Percentiles rank a stretch among this genome's conserved stretches.
phyloP scores from a whole-genome alignment of 768 basidiomycete species.

The Russula vinacea region DNA sequence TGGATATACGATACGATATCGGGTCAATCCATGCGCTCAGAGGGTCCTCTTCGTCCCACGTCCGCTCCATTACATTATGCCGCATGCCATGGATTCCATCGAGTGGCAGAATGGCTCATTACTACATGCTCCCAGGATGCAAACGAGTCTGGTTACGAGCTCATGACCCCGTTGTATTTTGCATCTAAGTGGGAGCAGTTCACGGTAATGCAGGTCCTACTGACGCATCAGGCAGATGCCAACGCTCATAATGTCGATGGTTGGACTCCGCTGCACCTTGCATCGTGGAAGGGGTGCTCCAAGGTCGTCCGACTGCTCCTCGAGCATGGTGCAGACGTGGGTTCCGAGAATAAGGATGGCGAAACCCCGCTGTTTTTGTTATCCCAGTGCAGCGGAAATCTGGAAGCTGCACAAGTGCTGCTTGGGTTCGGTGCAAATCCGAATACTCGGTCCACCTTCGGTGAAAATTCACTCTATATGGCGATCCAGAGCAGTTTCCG shows the following conservation, averaged over 20 bases:
- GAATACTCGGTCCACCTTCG: not conserved
- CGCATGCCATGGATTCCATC: not conserved
- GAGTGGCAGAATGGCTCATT: not conserved
- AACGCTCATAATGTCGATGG: accelerated
- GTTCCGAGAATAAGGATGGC: not conserved
- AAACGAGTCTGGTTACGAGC: no score
- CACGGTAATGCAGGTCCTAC: not conserved
- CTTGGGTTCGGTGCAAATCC: not conserved
- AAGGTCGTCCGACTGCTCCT: not conserved
- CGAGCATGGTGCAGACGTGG: not conserved
- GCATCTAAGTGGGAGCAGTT: not conserved
- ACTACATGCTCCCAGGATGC: not conserved
- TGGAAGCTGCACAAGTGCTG: not conserved
- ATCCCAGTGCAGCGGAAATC: no score
- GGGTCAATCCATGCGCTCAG: no score
- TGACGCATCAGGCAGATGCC: not conserved
- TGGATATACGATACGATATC: not conserved
- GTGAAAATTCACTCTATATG: not conserved
- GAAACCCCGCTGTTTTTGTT: not conserved
- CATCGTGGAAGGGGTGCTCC: no score
- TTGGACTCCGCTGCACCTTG: not conserved
- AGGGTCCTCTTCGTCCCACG: no score
- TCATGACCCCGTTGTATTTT: not conserved
- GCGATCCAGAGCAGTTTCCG: not conserved
- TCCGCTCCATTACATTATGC: not conserved